phyloP scores from a whole-genome alignment of 257 asterid genomes.

The Marsdenia floribunda region DNA sequence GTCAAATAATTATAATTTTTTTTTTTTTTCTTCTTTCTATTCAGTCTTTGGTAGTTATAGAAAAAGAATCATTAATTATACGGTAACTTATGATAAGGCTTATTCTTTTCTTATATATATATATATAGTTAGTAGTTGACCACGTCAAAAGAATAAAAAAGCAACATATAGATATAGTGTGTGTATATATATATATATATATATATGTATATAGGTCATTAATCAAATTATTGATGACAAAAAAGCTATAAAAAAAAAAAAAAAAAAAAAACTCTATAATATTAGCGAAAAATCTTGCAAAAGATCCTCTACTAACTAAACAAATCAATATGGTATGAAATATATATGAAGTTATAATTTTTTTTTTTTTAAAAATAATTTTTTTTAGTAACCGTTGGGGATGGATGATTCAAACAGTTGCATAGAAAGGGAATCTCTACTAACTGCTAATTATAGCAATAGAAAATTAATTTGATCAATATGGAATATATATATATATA shows the following conservation, averaged over 20 bases:
- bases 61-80: background rate
- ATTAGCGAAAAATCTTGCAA: conserved; percentile 29
- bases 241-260: too few relatives aligned
- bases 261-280: conserved; percentile 12
- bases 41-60: background rate
- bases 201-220: background rate
- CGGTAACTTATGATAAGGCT: background rate
- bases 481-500: background rate
- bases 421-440: conserved; percentile 29
- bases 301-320: conserved; percentile 22
- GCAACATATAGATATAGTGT: too few relatives aligned
- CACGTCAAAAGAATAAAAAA: background rate
- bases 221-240: background rate
- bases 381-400: conserved; percentile 34
- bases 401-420: conserved; percentile 32
- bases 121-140: background rate
- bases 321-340: conserved; percentile 24
- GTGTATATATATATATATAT: too few relatives aligned
- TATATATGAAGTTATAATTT: conserved; percentile 32
- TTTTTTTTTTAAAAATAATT: background rate
- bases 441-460: conserved; percentile 17
- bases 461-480: conserved; percentile 2
- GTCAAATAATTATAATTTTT: background rate
- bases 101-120: background rate
- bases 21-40: background rate